Conservation (phyloP, 2,329 filamentous ascomycete species). For the Cyphellophora attinorum region DNA sequence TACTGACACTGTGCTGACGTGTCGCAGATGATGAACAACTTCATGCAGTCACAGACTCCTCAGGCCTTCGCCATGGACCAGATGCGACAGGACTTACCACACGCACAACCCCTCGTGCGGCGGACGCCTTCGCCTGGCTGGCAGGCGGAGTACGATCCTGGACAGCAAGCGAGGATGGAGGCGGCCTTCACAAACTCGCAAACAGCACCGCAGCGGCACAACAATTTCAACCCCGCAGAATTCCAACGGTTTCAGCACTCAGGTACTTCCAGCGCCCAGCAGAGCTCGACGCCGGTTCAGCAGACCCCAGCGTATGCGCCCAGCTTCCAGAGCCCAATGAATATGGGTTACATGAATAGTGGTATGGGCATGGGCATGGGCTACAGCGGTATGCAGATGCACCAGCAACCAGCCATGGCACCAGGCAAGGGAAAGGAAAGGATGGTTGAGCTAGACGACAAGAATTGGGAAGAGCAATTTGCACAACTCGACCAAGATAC, state of each 20-base stretch:
- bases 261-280: conserved; percentile 38
- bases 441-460: conserved; percentile 84
- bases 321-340: conserved; percentile 35
- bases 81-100: conserved; percentile 53
- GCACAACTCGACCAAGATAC: conserved; percentile 53
- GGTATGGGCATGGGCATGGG: conserved; percentile 44
- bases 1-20: conserved; percentile 25
- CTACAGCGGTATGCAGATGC: conserved; percentile 40
- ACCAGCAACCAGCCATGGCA: conserved; percentile 33
- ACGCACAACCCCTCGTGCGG: conserved; percentile 37
- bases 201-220: conserved; percentile 32
- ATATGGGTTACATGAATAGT: conserved; percentile 28
- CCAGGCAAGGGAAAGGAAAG: conserved; percentile 69
- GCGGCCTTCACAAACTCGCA: conserved; percentile 43
- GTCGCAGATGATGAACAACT: conserved; percentile 82
- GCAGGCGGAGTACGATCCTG: conserved; percentile 56
- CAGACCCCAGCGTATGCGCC: conserved; percentile 49
- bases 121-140: conserved; percentile 48
- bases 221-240: conserved; percentile 69
- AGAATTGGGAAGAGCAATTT: conserved; percentile 95
- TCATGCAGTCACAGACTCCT: conserved; percentile 61
- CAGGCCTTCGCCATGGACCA: conserved; percentile 58
- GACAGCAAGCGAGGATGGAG: conserved; percentile 61
- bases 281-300: conserved; percentile 49
- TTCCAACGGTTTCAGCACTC: conserved; percentile 76